Evolutionary conservation across 176 grass and related monocot genomes (phyloP), one percentile per base, ranked within the genome.

Genomic region (Rhynchospora pubera): DNA sequence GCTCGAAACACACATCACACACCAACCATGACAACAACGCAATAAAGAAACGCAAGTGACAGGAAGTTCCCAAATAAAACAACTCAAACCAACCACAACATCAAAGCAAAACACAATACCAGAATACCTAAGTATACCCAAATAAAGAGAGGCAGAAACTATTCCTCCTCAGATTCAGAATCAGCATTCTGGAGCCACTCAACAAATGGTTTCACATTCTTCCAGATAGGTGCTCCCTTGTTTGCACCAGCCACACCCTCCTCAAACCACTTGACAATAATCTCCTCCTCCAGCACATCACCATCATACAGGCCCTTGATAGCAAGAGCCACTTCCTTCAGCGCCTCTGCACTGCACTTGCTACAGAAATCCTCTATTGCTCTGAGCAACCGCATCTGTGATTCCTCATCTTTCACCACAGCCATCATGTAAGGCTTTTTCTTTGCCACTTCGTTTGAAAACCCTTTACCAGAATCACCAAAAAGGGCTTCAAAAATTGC

Each of bases 181-280:
- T 93, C 94, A 0, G 90, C 92, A 22, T 61, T 91, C 87, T 88
- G 85, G 15, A 97, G 92, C 88, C 94, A 97, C 81, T 87, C 88
- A 2, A 97, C 85, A 14, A 94, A 92, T 0, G 85, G 85, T 74
- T 85, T 92, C 55, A 86, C 85, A 11, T 88, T 91, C 85, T 92
- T 92, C 55, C 90, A 24, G 4, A 82, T 82, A 72, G 84, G 44
- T 13, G 92, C 76, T 79, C 5, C 42, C 28, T 89, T 91, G 69
- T 81, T 81, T 9, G 83, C 57, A 34, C 66, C 88, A 58, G 61
- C 78, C 3, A 84, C 80, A 22, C 88, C 95, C 5, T 78, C 74
- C 0, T 89, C 46, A 30, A 75, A 91, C 95, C 95, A 97, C 56
- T 77, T 84, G 7, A 88, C 84, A 18, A 97, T 92, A 46, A 19